Evolutionary conservation across 108 stramenopile genomes (phyloP).

Genomic region (Epithemia pelagica): DNA sequence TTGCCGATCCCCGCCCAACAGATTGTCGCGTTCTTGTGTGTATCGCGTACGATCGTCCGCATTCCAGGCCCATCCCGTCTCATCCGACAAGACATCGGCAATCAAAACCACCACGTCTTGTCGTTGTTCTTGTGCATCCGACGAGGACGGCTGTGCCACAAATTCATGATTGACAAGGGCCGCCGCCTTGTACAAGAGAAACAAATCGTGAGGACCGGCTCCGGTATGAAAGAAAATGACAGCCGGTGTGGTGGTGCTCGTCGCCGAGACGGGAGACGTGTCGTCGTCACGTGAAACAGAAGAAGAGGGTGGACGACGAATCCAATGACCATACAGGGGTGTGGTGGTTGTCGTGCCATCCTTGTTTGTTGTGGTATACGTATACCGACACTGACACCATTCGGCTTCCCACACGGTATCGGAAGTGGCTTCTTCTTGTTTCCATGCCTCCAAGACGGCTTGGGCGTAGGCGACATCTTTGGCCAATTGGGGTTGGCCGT

Average conservation of each 20-base stretch:
- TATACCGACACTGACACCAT: slow-evolving; percentile 15
- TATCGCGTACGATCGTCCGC: slow-evolving; percentile 37
- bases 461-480: slow-evolving; percentile 33
- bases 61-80: slow-evolving; percentile 58
- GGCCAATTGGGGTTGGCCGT: slow-evolving; percentile 18
- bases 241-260: slow-evolving; percentile 20
- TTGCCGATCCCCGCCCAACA: slow-evolving; percentile 22
- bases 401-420: neutral
- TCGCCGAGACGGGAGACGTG: neutral
- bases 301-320: slow-evolving; percentile 14
- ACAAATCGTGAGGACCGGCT: slow-evolving; percentile 71
- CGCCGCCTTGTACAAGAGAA: slow-evolving; percentile 58
- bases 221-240: slow-evolving; percentile 70
- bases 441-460: slow-evolving; percentile 39
- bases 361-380: neutral
- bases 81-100: slow-evolving; percentile 55
- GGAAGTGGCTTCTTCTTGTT: slow-evolving; percentile 12
- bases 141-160: neutral
- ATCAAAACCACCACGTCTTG: slow-evolving; percentile 48
- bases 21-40: slow-evolving; percentile 22
- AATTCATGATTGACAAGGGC: slow-evolving; percentile 32
- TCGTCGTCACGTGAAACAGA: neutral
- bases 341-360: neutral
- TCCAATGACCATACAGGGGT: slow-evolving; percentile 36
- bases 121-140: neutral